phyloP scores from a whole-genome alignment of 352 stramenopile genomes.

The Thalassiosira mediterranea region DNA sequence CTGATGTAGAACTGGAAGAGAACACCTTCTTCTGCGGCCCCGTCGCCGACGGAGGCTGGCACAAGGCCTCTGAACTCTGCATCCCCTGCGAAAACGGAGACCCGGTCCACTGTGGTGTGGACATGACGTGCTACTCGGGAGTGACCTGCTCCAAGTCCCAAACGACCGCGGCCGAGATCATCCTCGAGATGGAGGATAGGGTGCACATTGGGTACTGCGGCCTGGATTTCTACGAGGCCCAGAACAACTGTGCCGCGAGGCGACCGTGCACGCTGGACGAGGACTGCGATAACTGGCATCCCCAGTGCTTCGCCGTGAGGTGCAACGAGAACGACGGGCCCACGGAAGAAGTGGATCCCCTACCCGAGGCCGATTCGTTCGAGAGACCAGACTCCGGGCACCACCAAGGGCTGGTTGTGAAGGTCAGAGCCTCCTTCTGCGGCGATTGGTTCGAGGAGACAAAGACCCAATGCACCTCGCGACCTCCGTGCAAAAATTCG shows the following conservation, averaged over 20 bases:
- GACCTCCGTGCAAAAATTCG: slow-evolving; percentile 1
- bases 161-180: not conserved
- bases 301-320: slow-evolving; percentile 1
- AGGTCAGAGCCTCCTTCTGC: not conserved
- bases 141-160: not conserved
- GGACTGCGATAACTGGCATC: too few relatives aligned
- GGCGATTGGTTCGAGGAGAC: slow-evolving; percentile 3
- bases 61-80: not conserved
- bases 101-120: not conserved
- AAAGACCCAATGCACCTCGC: not conserved
- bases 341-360: not conserved
- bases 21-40: slow-evolving; percentile 1
- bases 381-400: not conserved
- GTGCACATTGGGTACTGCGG: too few relatives aligned
- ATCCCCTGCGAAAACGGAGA: slow-evolving; percentile 5
- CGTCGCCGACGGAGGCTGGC: not conserved
- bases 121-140: slow-evolving; percentile 3
- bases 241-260: too few relatives aligned
- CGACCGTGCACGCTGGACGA: too few relatives aligned
- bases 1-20: too few relatives aligned
- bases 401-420: not conserved
- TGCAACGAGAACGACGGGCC: not conserved
- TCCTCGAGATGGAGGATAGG: too few relatives aligned
- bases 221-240: too few relatives aligned
- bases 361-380: not conserved